phyloP scores from a whole-genome alignment of 352 stramenopile genomes.

The Globisporangium ultimum region DNA sequence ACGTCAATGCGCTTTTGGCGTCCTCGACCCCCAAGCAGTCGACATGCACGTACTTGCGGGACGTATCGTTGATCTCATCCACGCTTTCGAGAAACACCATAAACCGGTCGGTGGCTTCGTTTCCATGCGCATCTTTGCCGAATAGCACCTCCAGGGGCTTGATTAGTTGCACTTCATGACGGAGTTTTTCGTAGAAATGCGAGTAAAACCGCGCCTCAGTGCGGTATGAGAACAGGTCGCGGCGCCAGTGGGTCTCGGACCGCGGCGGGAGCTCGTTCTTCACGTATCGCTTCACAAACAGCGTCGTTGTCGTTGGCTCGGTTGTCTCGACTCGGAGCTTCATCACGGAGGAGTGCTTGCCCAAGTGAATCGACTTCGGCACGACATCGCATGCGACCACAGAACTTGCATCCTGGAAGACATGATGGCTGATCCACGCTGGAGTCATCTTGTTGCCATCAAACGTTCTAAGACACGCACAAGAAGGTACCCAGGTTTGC shows the following conservation, averaged over 20 bases:
- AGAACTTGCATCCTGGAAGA: slow-evolving; percentile 15
- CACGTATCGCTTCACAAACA: slow-evolving; percentile 71
- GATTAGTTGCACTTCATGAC: slow-evolving; percentile 38
- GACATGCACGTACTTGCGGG: slow-evolving; percentile 21
- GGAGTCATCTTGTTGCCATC: slow-evolving; percentile 38
- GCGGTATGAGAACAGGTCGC: slow-evolving; percentile 59
- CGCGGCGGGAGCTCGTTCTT: slow-evolving; percentile 46
- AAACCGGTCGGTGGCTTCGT: slow-evolving; percentile 35
- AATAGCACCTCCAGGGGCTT: slow-evolving; percentile 44
- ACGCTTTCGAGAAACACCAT: slow-evolving; percentile 56
- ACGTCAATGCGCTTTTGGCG: slow-evolving; percentile 36
- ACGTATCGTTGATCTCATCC: background rate
- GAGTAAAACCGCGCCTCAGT: slow-evolving; percentile 59
- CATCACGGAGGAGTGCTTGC: slow-evolving; percentile 53
- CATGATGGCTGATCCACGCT: slow-evolving; percentile 39
- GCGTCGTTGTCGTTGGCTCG: slow-evolving; percentile 10
- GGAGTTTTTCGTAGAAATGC: slow-evolving; percentile 32
- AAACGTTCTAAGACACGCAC: slow-evolving; percentile 35
- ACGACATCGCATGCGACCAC: slow-evolving; percentile 23
- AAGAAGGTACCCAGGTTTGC: background rate
- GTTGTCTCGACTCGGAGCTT: slow-evolving; percentile 31
- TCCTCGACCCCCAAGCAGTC: slow-evolving; percentile 37
- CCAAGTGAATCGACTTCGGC: slow-evolving; percentile 29
- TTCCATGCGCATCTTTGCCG: slow-evolving; percentile 17
- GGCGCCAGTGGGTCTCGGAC: slow-evolving; percentile 40